Evolutionary conservation across 2,329 filamentous ascomycete species (phyloP).

Genomic region (Aspergillus glaucus): DNA sequence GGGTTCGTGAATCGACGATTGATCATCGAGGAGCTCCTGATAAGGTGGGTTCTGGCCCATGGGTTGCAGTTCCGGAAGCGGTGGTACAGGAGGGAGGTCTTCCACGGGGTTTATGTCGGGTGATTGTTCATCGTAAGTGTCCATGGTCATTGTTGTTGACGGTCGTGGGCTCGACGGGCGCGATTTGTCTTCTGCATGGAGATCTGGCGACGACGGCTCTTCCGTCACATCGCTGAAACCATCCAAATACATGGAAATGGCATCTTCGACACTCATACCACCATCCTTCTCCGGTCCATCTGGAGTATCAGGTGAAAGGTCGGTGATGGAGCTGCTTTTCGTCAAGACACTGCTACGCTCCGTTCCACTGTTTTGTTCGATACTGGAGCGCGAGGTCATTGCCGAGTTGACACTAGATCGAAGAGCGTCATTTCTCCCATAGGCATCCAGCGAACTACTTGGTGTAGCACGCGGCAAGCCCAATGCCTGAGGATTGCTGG

Average conservation of each 20-base stretch:
- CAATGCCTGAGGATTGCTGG: conserved; percentile 14
- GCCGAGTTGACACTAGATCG: conserved; percentile 56
- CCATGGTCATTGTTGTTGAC: conserved; percentile 20
- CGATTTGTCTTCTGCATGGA: conserved; percentile 25
- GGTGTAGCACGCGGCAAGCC: conserved; percentile 26
- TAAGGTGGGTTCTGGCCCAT: conserved; percentile 2
- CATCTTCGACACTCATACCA: conserved; percentile 55
- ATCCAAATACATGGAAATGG: conserved; percentile 55
- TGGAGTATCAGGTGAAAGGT: conserved; percentile 56
- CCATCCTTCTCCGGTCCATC: conserved; percentile 56
- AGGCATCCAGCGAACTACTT: conserved; percentile 24
- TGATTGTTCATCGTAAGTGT: conserved; percentile 15
- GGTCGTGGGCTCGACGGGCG: conserved; percentile 21
- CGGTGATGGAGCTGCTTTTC: conserved; percentile 67
- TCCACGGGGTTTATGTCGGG: conserved; percentile 14
- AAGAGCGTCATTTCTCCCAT: conserved; percentile 26
- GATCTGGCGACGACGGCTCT: conserved; percentile 29
- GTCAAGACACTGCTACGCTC: conserved; percentile 78
- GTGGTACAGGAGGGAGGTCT: conserved; percentile 16
- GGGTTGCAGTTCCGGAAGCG: conserved; percentile 6
- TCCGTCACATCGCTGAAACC: conserved; percentile 47
- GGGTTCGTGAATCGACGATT: conserved; percentile 1
- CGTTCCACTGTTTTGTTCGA: conserved; percentile 56
- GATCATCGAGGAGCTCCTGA: background rate
- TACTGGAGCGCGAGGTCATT: conserved; percentile 55